Conservation (phyloP, 2,329 filamentous ascomycete species). For the Sporothrix inflata region DNA sequence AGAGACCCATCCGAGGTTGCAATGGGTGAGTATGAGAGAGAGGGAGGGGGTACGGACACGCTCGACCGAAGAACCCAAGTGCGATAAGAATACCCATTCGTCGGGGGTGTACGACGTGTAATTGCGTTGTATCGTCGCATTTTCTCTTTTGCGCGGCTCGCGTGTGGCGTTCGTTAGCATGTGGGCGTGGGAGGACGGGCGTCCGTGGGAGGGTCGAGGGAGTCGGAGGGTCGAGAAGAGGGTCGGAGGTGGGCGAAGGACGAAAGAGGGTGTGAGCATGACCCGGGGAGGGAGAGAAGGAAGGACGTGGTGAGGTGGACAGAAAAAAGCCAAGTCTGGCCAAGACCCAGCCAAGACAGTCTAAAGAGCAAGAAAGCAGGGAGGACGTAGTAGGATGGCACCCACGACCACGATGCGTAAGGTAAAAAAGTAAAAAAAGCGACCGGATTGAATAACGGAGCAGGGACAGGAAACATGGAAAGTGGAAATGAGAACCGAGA, state of each 20-base stretch:
- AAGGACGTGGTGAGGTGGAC: not conserved
- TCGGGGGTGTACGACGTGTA: not conserved
- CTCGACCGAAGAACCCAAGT: not conserved
- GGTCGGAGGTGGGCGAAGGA: conserved; percentile 5
- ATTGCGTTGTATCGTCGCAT: not conserved
- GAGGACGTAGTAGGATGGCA: not conserved
- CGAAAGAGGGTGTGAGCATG: not conserved
- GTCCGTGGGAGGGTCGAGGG: not conserved
- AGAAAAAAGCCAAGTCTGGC: conserved; percentile 6
- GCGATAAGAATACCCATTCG: not conserved
- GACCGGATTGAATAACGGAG: not conserved
- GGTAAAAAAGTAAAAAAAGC: not conserved
- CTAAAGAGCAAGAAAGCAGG: not conserved
- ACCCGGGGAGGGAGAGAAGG: not conserved
- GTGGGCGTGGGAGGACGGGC: not conserved
- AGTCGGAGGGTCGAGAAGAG: not conserved
- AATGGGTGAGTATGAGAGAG: not conserved
- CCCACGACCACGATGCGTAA: not conserved
- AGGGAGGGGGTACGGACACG: not conserved
- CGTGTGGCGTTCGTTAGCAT: conserved; percentile 13
- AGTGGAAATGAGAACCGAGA: not conserved
- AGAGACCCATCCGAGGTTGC: conserved; percentile 12
- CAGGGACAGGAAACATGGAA: not conserved
- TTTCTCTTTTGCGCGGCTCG: not conserved
- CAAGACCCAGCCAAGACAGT: conserved; percentile 18